These are phyloP conservation scores for Apiospora hydei DNA, from an alignment of 2,329 filamentous ascomycete genomes.

Conservation along the genomic window DNA sequence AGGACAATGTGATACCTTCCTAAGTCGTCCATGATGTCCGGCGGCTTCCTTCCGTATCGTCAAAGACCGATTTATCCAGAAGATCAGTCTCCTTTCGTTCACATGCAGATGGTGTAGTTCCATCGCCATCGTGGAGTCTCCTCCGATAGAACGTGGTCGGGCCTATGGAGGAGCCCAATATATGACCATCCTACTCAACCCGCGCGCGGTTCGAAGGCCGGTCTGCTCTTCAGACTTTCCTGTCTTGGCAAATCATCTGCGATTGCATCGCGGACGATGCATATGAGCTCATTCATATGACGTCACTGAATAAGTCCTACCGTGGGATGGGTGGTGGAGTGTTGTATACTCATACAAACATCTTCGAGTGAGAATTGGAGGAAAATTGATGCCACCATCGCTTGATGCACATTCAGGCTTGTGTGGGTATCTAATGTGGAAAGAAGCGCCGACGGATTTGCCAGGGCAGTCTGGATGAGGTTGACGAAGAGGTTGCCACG, in stretches of 20 bases:
- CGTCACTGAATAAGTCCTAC: neutral
- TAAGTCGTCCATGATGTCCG: constrained; percentile 16
- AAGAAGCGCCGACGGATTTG: constrained; percentile 3
- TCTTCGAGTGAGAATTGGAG: neutral
- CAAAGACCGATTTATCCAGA: constrained; percentile 2
- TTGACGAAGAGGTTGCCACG: neutral
- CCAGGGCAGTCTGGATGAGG: neutral
- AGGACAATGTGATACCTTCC: constrained; percentile 14
- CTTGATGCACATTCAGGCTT: constrained; percentile 9
- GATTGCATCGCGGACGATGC: neutral
- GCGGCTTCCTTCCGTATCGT: constrained; percentile 9
- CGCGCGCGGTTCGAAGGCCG: neutral
- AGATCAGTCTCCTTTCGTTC: constrained; percentile 8
- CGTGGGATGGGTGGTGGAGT: neutral
- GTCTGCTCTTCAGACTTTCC: neutral
- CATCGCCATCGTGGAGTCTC: constrained; percentile 5
- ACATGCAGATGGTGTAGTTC: constrained; percentile 7
- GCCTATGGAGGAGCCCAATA: neutral
- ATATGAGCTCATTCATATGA: neutral
- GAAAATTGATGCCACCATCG: constrained; percentile 11
- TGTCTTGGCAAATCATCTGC: neutral
- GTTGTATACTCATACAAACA: neutral
- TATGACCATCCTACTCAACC: neutral
- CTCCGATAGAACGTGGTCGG: neutral
- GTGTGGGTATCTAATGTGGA: neutral